Evolutionary conservation across 108 stramenopile genomes (phyloP).

Genomic region (Chaetoceros muelleri): DNA sequence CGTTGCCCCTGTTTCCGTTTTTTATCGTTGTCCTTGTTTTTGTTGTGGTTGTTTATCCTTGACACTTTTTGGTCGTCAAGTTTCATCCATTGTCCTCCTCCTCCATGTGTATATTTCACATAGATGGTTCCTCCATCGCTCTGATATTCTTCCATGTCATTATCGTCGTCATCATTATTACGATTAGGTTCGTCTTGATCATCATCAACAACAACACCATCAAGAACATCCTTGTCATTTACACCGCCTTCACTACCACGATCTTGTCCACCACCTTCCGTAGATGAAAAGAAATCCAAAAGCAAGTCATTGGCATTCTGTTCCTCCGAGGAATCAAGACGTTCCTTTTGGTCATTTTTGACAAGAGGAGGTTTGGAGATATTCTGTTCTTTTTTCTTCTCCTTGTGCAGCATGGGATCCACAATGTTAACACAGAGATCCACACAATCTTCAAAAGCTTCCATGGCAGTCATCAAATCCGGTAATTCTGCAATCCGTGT

Average conservation of each 20-base stretch:
- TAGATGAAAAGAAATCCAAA: neutral
- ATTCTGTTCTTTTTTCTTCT: neutral
- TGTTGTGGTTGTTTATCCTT: slow-evolving; percentile 4
- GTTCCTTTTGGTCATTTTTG: neutral
- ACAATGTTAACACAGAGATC: slow-evolving; percentile 3
- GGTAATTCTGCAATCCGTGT: neutral
- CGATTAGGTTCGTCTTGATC: no score
- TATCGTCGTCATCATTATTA: slow-evolving; percentile 23
- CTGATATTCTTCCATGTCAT: slow-evolving; percentile 64
- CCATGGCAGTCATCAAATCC: neutral
- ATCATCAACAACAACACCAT: neutral
- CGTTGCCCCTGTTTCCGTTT: neutral
- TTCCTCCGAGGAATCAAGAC: neutral
- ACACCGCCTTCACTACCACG: neutral
- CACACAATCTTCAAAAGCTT: neutral
- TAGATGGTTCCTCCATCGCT: slow-evolving; percentile 72
- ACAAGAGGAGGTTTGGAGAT: neutral
- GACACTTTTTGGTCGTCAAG: neutral
- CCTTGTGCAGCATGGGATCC: neutral
- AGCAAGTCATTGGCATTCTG: neutral
- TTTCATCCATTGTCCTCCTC: slow-evolving; percentile 9
- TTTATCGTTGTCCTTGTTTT: neutral
- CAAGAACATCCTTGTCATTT: neutral
- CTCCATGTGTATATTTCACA: slow-evolving; percentile 46
- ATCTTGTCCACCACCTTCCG: neutral